Evolutionary conservation across 305 asterid species (phyloP), one percentile per base, ranked within the genome.

Genomic region (Plantago rigida): DNA sequence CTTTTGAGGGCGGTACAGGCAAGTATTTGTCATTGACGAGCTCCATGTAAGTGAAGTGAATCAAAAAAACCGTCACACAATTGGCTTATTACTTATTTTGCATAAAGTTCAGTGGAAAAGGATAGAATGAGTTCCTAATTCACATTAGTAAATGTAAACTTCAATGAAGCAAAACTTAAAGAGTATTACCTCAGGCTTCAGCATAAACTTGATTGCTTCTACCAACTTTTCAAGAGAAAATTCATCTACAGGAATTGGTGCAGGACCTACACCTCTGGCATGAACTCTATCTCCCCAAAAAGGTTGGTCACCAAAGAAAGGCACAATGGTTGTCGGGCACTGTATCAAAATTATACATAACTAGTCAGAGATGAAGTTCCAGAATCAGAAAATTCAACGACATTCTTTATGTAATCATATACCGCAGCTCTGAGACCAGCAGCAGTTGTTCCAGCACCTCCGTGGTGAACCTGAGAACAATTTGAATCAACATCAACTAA

Each of bases 391-490:
- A 65, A 41, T 60, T 55, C 12, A 24, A 54, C 54, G 52, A 11
- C 10, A 67, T 28, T 56, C 31, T 46, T 54, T 12, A 15, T 48
- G 56, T 39, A 41, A 53, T 24, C 19, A 60, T 71, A 47, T 86
- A 91, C 96, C 82, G 96, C 95, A 66, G 98, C 96, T 76, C 81
- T 86, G 63, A 91, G 96, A 79, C 98, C 96, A 71, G 96, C 95
- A 66, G 96, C 98, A 5, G 95, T 91, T 58, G 98, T 91, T 76
- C 98, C 95, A 51, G 92, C 96, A 69, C 96, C 97, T 36, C 96
- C 97, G 74, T 89, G 98, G 87, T 91, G 98, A 66, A 91, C 98
- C 96, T 88, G 90, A 22, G 26, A 22, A 22, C 26, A 22, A 22
- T 22, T 22, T 22, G 26, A 22, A 22, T 22, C 1, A 22, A 22